Evolutionary conservation across 2,329 filamentous ascomycete genomes (phyloP).

Genomic region (Cytospora paraplurivora): DNA sequence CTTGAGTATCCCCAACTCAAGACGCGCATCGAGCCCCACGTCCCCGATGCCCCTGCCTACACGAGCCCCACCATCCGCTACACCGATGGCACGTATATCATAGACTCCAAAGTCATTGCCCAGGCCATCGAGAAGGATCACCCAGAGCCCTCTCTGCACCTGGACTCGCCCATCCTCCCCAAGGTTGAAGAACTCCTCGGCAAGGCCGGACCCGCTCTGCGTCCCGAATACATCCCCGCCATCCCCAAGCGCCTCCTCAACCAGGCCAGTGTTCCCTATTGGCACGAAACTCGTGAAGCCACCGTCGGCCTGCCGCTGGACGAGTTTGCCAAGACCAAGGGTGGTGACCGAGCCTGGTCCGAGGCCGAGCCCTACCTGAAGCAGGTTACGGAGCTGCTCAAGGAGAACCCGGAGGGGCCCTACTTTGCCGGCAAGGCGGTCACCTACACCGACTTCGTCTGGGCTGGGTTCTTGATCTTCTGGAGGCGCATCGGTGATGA

Average conservation of each 20-base stretch:
- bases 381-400: conserved; percentile 49
- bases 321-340: conserved; percentile 49
- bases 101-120: conserved; percentile 66
- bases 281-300: conserved; percentile 52
- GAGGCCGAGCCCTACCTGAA: conserved; percentile 41
- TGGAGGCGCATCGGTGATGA: conserved; percentile 40
- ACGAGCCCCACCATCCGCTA: conserved; percentile 59
- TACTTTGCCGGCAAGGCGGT: conserved; percentile 61
- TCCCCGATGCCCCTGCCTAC: conserved; percentile 49
- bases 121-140: conserved; percentile 58
- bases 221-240: conserved; percentile 47
- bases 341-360: conserved; percentile 53
- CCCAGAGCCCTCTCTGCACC: conserved; percentile 58
- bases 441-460: conserved; percentile 60
- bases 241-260: conserved; percentile 56
- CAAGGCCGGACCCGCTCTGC: conserved; percentile 38
- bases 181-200: conserved; percentile 47
- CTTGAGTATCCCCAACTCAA: conserved; percentile 67
- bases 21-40: conserved; percentile 55
- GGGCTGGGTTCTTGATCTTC: conserved; percentile 41
- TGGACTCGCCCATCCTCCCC: conserved; percentile 54
- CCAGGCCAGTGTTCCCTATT: conserved; percentile 55
- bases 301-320: conserved; percentile 55
- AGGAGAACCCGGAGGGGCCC: conserved; percentile 57
- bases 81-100: conserved; percentile 59